A percentile compares a stretch with the other conserved stretches of the same genome.
phyloP scores from a whole-genome alignment of 805 yeast genomes.

The Yarrowia sp. region DNA sequence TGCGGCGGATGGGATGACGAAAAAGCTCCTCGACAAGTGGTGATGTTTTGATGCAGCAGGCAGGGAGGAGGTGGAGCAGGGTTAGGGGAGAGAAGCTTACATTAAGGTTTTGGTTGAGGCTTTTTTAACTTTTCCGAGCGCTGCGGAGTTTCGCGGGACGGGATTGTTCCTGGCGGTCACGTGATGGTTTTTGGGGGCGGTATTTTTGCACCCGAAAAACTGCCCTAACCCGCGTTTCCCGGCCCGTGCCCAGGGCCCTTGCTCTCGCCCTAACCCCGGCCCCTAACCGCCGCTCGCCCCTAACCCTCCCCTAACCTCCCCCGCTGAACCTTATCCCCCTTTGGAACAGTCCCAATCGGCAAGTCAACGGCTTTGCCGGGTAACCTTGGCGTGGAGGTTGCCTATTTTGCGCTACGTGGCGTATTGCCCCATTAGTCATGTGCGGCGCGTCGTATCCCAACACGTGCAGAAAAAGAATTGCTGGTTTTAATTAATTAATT shows the following conservation, averaged over 20 bases:
- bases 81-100: background rate
- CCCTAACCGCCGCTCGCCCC: no score
- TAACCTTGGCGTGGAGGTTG: background rate
- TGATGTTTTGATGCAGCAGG: conserved; percentile 20
- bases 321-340: background rate
- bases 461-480: no score
- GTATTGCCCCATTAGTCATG: conserved; percentile 18
- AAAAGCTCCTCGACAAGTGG: background rate
- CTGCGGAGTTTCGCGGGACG: background rate
- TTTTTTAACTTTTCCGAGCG: background rate
- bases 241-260: no score
- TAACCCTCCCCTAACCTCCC: background rate
- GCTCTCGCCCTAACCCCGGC: no score
- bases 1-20: no score
- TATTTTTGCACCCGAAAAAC: no score
- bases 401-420: conserved; percentile 12
- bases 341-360: background rate
- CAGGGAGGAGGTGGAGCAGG: conserved; percentile 23
- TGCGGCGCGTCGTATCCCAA: conserved; percentile 17
- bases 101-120: conserved; percentile 3
- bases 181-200: background rate
- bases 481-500: no score
- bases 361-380: conserved; percentile 7
- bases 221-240: no score
- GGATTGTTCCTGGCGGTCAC: background rate